These are phyloP conservation scores for Oryza meyeriana DNA, from an alignment of 176 grass and related monocot species.

Conservation along the genomic window DNA sequence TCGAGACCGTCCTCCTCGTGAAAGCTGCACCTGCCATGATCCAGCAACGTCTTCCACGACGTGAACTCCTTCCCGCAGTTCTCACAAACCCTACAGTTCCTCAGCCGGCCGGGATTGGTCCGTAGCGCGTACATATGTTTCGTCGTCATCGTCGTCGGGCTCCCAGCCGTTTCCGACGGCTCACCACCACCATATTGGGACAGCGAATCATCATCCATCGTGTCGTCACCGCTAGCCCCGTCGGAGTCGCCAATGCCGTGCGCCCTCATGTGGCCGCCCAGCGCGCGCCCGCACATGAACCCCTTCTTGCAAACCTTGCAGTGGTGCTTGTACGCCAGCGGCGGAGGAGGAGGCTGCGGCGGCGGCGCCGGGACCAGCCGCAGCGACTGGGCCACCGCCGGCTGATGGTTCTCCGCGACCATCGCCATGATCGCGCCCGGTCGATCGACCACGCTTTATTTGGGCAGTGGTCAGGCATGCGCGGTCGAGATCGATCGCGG, in stretches of 20 bases:
- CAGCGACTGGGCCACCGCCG: constrained; percentile 1
- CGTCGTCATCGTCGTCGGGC: neutral
- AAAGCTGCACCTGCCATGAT: constrained; percentile 52
- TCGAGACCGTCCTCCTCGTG: neutral
- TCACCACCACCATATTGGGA: neutral
- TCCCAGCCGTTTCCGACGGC: constrained; percentile 6
- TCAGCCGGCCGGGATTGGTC: constrained; percentile 43
- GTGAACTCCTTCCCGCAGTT: constrained; percentile 70
- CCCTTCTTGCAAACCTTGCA: constrained; percentile 86
- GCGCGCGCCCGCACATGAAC: constrained; percentile 63
- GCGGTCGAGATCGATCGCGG: neutral
- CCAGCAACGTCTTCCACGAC: constrained; percentile 64
- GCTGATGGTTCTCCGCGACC: constrained; percentile 49
- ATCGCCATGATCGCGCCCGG: constrained; percentile 39
- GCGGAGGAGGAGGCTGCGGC: neutral
- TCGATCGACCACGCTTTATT: neutral
- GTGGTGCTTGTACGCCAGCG: constrained; percentile 52
- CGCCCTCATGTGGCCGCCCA: constrained; percentile 85
- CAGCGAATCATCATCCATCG: neutral
- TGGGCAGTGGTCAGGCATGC: constrained; percentile 18
- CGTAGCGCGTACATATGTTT: constrained; percentile 63
- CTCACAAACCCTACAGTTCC: constrained; percentile 47
- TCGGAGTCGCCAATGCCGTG: constrained; percentile 52
- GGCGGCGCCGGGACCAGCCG: neutral
- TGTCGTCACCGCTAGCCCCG: neutral